A percentile compares a stretch with the other conserved stretches of the same genome.
phyloP scores from a whole-genome alignment of 202 grass and related monocot genomes.

The Setaria viridis region DNA sequence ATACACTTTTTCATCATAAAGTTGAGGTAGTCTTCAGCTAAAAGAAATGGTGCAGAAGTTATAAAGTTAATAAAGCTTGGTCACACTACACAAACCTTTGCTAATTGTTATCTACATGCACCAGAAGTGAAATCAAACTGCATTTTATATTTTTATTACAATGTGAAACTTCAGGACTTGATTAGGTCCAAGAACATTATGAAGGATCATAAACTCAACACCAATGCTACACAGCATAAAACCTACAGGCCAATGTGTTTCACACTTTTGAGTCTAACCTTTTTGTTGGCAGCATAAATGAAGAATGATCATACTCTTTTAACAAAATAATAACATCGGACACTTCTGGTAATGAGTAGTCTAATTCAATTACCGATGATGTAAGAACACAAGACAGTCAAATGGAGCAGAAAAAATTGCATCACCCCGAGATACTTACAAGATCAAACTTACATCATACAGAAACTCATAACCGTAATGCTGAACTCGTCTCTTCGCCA shows the following conservation, averaged over 20 bases:
- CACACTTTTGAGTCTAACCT: neutral
- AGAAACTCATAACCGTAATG: constrained; percentile 97
- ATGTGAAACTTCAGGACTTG: neutral
- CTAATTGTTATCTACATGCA: neutral
- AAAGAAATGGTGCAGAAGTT: neutral
- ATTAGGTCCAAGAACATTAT: neutral
- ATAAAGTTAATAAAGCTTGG: neutral
- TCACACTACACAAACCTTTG: neutral
- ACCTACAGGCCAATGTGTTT: neutral
- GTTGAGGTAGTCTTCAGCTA: neutral
- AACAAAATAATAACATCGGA: neutral
- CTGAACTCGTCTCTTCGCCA: constrained; percentile 91
- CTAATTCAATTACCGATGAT: neutral
- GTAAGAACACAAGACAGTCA: neutral
- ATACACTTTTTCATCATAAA: constrained; percentile 19
- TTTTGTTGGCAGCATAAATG: neutral
- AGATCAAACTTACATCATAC: constrained; percentile 81
- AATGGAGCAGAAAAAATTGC: neutral
- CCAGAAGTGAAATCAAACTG: neutral
- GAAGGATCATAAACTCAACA: constrained; percentile 5
- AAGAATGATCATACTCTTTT: neutral
- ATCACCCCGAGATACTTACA: constrained; percentile 40
- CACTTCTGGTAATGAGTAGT: neutral
- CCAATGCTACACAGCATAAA: neutral
- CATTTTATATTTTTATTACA: neutral